Base-by-base conservation (phyloP, 2,329 filamentous ascomycete genomes). In the Aspergillus viridinutans region DNA sequence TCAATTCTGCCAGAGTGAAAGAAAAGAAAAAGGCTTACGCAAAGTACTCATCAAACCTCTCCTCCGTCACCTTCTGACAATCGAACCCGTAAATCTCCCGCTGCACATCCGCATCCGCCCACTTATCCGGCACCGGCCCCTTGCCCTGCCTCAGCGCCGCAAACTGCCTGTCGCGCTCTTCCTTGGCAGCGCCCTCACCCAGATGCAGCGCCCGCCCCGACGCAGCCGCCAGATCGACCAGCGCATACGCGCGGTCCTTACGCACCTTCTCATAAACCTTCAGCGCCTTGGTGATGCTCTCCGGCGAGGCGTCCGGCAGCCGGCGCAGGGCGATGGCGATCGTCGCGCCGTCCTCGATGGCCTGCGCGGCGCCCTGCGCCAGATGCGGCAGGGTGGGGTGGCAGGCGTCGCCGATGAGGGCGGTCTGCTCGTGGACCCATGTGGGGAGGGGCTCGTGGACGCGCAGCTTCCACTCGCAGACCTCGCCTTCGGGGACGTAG, bases 71-170 rank as follows among this genome's bases (percentile, higher is more conserved):
- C 64, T 77, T 72, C 51, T 83, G 78, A 66, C 84, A 86, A 71
- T 88, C 85, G 65, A 85, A 79, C 10, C 81, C 80, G 71, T 88
- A 88, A 58, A 88, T 83, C 79, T 83, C 82, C 70, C 81, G 80
- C 72, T 89, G 86, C 45, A 88, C 84, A 65, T 88, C 85, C 9
- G 85, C 84, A 70, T 86, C 87, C 3, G 85, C 85, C 86, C 86
- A 89, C 75, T 87, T 88, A 73, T 89, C 86, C 9, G 74, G 74
- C 8, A 74, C 74, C 21, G 76, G 78, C 1, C 79, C 78, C 67
- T 79, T 81, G 4, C 74, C 74, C 63, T 75, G 67, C 60, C 76
- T 78, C 59, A 82, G 76, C 53, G 80, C 80, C 54, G 78, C 80
- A 68, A 85, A 85, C 52, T 80, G 74, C 67, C 75, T 79, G 61